Evolutionary conservation across 1,284 basidiomycete genomes (phyloP), one percentile per base, ranked within the genome.

Genomic region (Apiotrichum montevideense): DNA sequence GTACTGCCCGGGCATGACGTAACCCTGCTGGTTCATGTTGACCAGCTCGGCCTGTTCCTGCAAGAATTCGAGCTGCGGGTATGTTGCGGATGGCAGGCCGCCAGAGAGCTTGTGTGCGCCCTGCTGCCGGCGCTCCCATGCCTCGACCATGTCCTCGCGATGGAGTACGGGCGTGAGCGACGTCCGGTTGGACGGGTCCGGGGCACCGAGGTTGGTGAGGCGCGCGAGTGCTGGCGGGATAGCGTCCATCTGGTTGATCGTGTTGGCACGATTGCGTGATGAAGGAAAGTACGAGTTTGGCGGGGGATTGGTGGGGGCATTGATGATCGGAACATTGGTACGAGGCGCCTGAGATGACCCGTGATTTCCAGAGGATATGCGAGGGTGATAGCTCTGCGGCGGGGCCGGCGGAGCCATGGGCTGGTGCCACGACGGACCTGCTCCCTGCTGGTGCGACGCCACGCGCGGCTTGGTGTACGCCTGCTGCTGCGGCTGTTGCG

Each of bases 1-100:
- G 51, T 72, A 74, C 37, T 67, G 67, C 34, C 72, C 70, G n/a
- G 70, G 66, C 62, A 72, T 62, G 65, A 74, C 65, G 66, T 69
- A 73, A 6, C 63, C 65, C 39, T 64, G 59, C 47, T 59, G 53
- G 1, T 58, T 58, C 63, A 73, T 70, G 14, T 84, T 83, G 4
- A 85, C 87, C 59, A 90, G 79, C 75, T 94, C 90, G 1, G 90
- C 92, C 71, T 95, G 92, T 72, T 95, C 90, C 67, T 94, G 90
- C 56, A 96, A 75, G 72, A 83, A 88, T 72, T 94, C 90, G 51
- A 95, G 80, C 71, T 92, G 90, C 6, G 88, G 88, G 67, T 93
- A 91, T 32, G 86, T 84, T 66, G 86, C 83, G 45, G 69, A 65
- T 44, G 67, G 71, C 57, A 73, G 52, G 15, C 47, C 47, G 7